Evolutionary conservation across 768 basidiomycete species (phyloP), one percentile per base, ranked within the genome.

Genomic region (Nidularia pulvinata): DNA sequence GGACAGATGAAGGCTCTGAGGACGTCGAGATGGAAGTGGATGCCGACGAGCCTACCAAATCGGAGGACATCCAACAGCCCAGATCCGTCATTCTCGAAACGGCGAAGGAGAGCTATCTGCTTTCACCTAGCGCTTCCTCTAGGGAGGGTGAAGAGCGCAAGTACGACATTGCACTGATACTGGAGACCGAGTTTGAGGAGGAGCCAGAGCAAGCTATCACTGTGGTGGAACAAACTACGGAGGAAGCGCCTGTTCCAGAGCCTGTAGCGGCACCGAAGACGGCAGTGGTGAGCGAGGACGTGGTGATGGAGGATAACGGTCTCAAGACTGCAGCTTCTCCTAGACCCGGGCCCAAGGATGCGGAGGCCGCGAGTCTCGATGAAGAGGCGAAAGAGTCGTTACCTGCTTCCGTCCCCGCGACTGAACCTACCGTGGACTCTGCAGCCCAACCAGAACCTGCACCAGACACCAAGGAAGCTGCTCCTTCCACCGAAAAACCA

Each of bases 131-230:
- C n/a, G 42, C 57, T 30, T 11, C 59, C 32, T 47, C 46, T 9
- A 59, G 55, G 5, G 35, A 50, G 32, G 48, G 49, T 13, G 45
- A 33, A 37, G 52, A 53, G n/a, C 58, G 59, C 51, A 59, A 56
- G 35, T 78, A 74, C 49, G 73, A 76, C 58, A 68, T 78, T 35
- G 69, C 70, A 22, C 52, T 78, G 45, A 64, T 78, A 45, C 34
- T 75, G 55, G 72, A 74, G 44, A 59, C 63, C 4, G 69, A 68
- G 39, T 64, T 68, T 4, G 62, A 65, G 6, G 64, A 54, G 33
- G 52, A 48, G 10, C 48, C 46, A 4, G 52, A 54, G 22, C 10
- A 48, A 4, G 51, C 42, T 14, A 45, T 35, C 5, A 46, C 45
- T 33, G 43, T 16, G 35, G 44, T 32, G 45, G 22, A 42, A 14